Evolutionary conservation across 1,284 basidiomycete species (phyloP).

Genomic region (Agaricales sp.): DNA sequence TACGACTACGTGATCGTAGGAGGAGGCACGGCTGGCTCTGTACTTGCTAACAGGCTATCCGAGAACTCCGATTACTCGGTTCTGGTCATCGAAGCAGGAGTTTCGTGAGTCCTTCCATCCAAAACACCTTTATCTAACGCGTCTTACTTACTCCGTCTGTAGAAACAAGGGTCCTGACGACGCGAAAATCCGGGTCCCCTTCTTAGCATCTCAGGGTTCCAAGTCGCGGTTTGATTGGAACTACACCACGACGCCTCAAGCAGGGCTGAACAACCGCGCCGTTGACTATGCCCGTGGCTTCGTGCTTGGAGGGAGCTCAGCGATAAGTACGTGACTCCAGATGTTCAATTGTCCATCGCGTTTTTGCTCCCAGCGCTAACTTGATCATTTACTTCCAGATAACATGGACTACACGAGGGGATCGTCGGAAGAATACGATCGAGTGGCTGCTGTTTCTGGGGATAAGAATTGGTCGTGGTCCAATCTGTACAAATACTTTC

Average conservation of each 20-base stretch:
- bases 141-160: background rate
- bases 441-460: conserved; percentile 11
- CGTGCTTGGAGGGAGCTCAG: conserved; percentile 15
- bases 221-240: conserved; percentile 12
- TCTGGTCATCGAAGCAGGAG: conserved; percentile 18
- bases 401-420: conserved; percentile 16
- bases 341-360: background rate
- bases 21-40: conserved; percentile 16
- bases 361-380: background rate
- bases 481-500: conserved; percentile 12
- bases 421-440: conserved; percentile 13
- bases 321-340: conserved; percentile 15
- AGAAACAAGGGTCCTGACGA: conserved; percentile 11
- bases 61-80: conserved; percentile 16
- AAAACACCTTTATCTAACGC: background rate
- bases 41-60: conserved; percentile 17
- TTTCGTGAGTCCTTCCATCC: conserved; percentile 11
- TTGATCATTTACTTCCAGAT: conserved; percentile 9
- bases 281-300: conserved; percentile 11
- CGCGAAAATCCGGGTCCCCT: conserved; percentile 11
- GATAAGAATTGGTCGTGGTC: conserved; percentile 18
- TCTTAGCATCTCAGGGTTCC: conserved; percentile 4
- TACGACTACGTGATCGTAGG: conserved; percentile 15
- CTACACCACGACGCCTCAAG: conserved; percentile 14
- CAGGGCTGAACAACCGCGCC: conserved; percentile 10